A percentile compares a stretch with the other conserved stretches of the same genome.
Conservation (phyloP, 2,329 filamentous ascomycete genomes). For the Aspergillus niger region DNA sequence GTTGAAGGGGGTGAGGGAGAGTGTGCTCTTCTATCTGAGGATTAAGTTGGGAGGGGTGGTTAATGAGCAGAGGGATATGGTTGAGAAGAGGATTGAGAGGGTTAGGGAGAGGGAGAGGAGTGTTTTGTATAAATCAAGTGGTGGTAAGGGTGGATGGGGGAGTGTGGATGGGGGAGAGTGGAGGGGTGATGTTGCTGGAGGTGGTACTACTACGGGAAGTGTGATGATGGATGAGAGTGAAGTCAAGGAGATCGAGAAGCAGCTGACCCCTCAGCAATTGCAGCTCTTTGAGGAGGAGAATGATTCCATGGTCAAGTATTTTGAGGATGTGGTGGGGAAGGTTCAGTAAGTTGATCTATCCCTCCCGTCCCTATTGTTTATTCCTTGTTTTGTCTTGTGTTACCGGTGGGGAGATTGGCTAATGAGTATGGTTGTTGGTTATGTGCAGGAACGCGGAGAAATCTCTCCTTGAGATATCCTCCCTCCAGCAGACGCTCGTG, state of each 20-base stretch:
- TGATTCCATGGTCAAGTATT: constrained; percentile 87
- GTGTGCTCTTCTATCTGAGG: constrained; percentile 79
- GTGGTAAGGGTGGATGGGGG: constrained; percentile 6
- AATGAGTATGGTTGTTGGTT: constrained; percentile 6
- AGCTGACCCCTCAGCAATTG: constrained; percentile 78
- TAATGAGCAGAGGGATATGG: constrained; percentile 82
- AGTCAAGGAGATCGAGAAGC: constrained; percentile 51
- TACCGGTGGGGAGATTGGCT: background rate
- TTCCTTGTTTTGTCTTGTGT: background rate
- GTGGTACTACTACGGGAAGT: background rate
- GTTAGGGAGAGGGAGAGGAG: constrained; percentile 90
- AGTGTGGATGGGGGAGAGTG: background rate
- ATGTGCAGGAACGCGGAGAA: constrained; percentile 76
- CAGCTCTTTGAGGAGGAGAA: constrained; percentile 95
- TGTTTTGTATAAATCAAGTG: constrained; percentile 59
- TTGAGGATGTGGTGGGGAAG: constrained; percentile 91
- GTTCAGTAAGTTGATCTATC: constrained; percentile 68
- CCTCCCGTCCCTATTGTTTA: background rate
- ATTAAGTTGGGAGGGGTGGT: constrained; percentile 74
- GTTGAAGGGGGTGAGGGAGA: constrained; percentile 72
- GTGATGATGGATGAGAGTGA: constrained; percentile 35
- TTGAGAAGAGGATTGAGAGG: constrained; percentile 81
- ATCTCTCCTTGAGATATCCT: constrained; percentile 87
- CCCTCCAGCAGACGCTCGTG: constrained; percentile 85
- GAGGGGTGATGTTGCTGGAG: background rate